phyloP scores from a whole-genome alignment of 495 filamentous ascomycete genomes.

The Aspergillus hancockii region DNA sequence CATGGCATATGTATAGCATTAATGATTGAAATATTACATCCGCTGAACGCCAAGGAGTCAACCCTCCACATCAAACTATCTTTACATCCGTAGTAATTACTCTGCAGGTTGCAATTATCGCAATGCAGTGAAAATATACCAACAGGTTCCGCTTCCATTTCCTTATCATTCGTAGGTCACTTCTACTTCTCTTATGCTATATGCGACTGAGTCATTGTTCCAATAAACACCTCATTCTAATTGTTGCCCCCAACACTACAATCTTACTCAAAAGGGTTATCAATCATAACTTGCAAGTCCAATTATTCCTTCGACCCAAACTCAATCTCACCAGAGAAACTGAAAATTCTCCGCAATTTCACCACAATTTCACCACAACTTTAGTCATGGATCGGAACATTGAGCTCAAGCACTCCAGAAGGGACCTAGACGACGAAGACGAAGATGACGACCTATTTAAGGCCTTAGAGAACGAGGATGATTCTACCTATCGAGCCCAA shows the following conservation, averaged over 20 bases:
- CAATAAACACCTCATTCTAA: no score
- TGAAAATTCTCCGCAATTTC: neutral
- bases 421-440: conserved; percentile 39
- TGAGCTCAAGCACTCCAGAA: conserved; percentile 7
- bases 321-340: neutral
- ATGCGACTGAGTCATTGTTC: neutral
- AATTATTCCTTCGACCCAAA: neutral
- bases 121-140: neutral
- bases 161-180: neutral
- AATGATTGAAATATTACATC: neutral
- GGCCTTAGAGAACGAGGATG: conserved; percentile 64
- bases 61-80: neutral
- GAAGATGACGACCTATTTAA: conserved; percentile 75
- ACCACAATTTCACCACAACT: neutral
- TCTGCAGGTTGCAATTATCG: neutral
- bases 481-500: conserved; percentile 66
- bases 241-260: no score
- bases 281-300: neutral
- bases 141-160: neutral
- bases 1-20: no score
- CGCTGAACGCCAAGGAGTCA: neutral
- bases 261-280: no score
- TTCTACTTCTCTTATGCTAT: neutral
- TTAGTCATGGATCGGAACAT: conserved; percentile 2
- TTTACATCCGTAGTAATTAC: neutral